Evolutionary conservation across 73 alveolate species (phyloP).

Genomic region (Stentor coeruleus): DNA sequence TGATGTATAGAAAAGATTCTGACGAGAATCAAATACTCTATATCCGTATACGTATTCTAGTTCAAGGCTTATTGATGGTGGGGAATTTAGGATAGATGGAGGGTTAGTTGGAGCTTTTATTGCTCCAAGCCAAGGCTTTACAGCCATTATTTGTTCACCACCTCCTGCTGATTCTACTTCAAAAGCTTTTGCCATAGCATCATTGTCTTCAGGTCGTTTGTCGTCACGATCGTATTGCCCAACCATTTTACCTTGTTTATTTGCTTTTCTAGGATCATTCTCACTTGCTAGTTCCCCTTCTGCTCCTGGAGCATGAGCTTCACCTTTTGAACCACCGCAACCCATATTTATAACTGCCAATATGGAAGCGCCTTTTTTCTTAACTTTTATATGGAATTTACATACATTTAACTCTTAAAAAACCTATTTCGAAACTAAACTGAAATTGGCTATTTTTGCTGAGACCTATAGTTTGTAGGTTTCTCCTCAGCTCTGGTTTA

Average conservation of each 20-base stretch:
- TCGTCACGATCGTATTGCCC: slow-evolving; percentile 33
- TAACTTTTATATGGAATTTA: too few species aligned
- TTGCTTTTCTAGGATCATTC: slow-evolving; percentile 26
- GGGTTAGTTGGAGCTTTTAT: slow-evolving; percentile 69
- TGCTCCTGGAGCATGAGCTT: slow-evolving; percentile 20
- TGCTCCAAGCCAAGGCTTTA: slow-evolving; percentile 73
- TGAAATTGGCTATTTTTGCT: not conserved
- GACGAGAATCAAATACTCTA: slow-evolving; percentile 91
- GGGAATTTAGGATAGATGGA: slow-evolving; percentile 39
- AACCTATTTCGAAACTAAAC: too few species aligned
- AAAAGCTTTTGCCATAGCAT: slow-evolving; percentile 39
- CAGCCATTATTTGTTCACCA: slow-evolving; percentile 83
- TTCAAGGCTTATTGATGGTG: slow-evolving; percentile 79
- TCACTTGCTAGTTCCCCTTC: not conserved
- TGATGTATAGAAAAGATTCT: slow-evolving; percentile 80
- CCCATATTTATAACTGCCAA: slow-evolving; percentile 45
- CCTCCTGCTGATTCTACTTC: slow-evolving; percentile 68
- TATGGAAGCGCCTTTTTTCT: too few species aligned
- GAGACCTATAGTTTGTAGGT: not conserved
- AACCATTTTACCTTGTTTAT: slow-evolving; percentile 59
- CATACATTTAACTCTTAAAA: too few species aligned
- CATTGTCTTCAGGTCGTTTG: slow-evolving; percentile 49
- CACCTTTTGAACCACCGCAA: slow-evolving; percentile 47
- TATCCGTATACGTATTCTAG: slow-evolving; percentile 95
- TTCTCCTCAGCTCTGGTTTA: too few species aligned